These are phyloP conservation scores for Eucalyptus leucophloia DNA, from an alignment of 345 rosid species.

Conservation along the genomic window DNA sequence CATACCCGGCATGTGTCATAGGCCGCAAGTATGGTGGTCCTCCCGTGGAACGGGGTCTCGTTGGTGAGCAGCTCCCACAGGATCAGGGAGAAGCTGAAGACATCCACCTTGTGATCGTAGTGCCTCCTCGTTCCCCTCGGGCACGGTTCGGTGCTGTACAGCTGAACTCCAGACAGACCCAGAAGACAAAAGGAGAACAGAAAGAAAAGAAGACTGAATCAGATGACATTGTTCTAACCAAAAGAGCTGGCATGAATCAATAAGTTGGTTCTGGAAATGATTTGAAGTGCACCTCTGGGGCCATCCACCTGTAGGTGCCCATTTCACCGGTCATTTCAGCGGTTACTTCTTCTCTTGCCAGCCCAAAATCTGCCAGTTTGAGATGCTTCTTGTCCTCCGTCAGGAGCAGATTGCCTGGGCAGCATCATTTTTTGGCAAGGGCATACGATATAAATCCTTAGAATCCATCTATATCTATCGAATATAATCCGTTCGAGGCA, in stretches of 20 bases:
- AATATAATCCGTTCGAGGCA: background rate
- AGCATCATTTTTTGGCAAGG: background rate
- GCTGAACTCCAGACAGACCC: constrained; percentile 5
- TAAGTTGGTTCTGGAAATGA: background rate
- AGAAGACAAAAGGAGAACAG: background rate
- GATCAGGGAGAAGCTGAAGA: constrained; percentile 53
- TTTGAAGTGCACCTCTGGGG: constrained; percentile 44
- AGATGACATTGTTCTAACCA: background rate
- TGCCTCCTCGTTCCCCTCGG: constrained; percentile 21
- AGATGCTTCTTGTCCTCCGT: constrained; percentile 22
- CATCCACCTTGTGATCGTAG: constrained; percentile 69
- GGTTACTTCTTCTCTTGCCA: constrained; percentile 32
- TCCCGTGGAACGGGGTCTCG: constrained; percentile 30
- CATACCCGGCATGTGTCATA: constrained; percentile 9
- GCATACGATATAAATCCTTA: background rate
- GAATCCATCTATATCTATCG: background rate
- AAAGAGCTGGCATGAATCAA: background rate
- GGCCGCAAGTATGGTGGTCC: background rate
- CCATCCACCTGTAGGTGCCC: constrained; percentile 72
- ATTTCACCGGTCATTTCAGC: constrained; percentile 44
- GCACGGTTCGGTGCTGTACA: constrained; percentile 31
- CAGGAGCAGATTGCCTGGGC: constrained; percentile 43
- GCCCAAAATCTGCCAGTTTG: constrained; percentile 53
- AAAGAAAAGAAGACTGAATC: background rate
- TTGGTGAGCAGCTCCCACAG: constrained; percentile 61